Conservation (phyloP, 345 rosid genomes). For the Gynandropsis gynandra region DNA sequence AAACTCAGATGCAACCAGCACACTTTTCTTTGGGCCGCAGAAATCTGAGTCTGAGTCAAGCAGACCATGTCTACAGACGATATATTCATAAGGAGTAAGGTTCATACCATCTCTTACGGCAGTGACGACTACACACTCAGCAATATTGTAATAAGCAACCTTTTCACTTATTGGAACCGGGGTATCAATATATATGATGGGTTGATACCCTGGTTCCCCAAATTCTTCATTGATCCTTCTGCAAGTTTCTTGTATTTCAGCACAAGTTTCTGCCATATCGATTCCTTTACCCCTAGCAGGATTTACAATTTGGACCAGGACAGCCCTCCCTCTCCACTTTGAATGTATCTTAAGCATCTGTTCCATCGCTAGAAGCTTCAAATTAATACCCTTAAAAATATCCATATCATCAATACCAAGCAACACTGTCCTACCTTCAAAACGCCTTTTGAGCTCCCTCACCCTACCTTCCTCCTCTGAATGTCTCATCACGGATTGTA, state of each 20-base stretch:
- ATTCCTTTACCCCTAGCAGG: conserved; percentile 36
- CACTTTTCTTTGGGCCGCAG: conserved; percentile 23
- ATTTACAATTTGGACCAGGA: conserved; percentile 37
- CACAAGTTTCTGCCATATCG: conserved; percentile 31
- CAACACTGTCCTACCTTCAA: conserved; percentile 28
- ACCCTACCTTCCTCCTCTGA: conserved; percentile 23
- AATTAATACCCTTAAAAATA: conserved; percentile 37
- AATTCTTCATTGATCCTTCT: conserved; percentile 30
- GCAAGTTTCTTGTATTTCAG: conserved; percentile 28
- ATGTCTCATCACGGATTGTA: conserved; percentile 24
- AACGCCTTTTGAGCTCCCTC: conserved; percentile 30
- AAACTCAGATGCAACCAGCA: conserved; percentile 38
- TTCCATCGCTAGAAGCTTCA: conserved; percentile 39
- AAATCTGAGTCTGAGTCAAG: conserved; percentile 19
- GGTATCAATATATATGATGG: conserved; percentile 32
- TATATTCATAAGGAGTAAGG: conserved; percentile 39
- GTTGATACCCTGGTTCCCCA: conserved; percentile 28
- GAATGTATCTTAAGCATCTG: conserved; percentile 27
- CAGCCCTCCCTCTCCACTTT: conserved; percentile 24
- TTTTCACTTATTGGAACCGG: conserved; percentile 33
- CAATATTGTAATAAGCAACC: conserved; percentile 34
- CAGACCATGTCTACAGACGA: conserved; percentile 33
- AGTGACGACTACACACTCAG: conserved; percentile 38
- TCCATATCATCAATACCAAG: conserved; percentile 46
- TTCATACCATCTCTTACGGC: conserved; percentile 46